Conservation (phyloP, 306 rosid species). For the Fragaria iinumae region DNA sequence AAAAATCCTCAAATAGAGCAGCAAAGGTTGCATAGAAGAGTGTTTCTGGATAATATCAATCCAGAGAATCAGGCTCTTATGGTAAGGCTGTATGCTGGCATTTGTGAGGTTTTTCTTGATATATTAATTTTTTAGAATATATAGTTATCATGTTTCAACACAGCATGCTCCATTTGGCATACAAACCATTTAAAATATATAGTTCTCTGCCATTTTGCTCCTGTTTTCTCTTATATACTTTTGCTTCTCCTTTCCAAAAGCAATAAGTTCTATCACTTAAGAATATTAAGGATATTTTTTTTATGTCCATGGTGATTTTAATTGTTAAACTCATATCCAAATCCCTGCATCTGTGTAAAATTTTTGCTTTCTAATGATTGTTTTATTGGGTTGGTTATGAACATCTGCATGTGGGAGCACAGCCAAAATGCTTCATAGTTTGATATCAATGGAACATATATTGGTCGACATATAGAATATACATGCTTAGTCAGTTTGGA, state of each 20-base stretch:
- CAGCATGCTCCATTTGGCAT: not conserved
- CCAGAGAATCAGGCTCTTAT: constrained; percentile 89
- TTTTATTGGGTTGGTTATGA: not conserved
- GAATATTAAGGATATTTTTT: not conserved
- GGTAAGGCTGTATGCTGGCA: constrained; percentile 43
- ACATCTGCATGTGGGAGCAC: not conserved
- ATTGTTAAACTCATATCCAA: not conserved
- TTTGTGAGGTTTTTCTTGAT: not conserved
- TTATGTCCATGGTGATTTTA: constrained; percentile 1
- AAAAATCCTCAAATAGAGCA: constrained; percentile 98
- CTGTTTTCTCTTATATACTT: not conserved
- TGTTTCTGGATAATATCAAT: constrained; percentile 71
- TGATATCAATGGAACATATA: not conserved
- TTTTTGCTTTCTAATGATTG: not conserved
- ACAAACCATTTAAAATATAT: not conserved
- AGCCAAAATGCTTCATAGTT: constrained; percentile 8
- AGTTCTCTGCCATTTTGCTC: not conserved
- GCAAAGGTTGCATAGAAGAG: constrained; percentile 96
- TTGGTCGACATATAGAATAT: not conserved
- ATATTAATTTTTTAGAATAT: not conserved
- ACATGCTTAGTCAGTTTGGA: not conserved
- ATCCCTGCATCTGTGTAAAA: not conserved
- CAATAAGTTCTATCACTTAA: not conserved
- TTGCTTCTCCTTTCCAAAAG: not conserved
- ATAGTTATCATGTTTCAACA: not conserved